These are phyloP conservation scores for Lomentospora prolificans DNA, from an alignment of 2,329 filamentous ascomycete genomes.

Conservation along the genomic window DNA sequence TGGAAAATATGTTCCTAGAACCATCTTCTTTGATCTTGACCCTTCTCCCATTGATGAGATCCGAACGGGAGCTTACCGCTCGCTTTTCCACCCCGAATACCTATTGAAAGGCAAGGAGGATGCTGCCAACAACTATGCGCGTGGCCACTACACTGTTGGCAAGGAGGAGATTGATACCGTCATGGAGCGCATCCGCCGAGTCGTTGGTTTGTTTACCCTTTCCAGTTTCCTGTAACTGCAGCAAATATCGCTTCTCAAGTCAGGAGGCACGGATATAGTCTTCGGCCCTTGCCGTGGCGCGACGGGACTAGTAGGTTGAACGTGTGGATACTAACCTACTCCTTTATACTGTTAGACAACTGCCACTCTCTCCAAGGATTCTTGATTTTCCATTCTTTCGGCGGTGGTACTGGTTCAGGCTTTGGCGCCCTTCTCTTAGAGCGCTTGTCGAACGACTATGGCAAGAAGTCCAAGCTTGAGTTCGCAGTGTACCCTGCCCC, in stretches of 20 bases:
- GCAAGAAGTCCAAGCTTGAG: slow-evolving; percentile 70
- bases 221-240: neutral
- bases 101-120: slow-evolving; percentile 67
- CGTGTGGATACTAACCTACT: neutral
- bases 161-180: slow-evolving; percentile 67
- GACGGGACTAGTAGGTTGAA: too few species aligned
- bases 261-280: too few species aligned
- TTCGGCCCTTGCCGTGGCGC: too few species aligned
- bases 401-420: slow-evolving; percentile 62
- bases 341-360: slow-evolving; percentile 42
- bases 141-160: slow-evolving; percentile 67
- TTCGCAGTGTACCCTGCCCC: slow-evolving; percentile 64
- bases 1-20: slow-evolving; percentile 63
- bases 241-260: too few species aligned
- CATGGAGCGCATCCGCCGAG: slow-evolving; percentile 59
- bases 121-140: slow-evolving; percentile 69
- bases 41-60: slow-evolving; percentile 67
- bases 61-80: slow-evolving; percentile 56
- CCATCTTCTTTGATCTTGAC: slow-evolving; percentile 64
- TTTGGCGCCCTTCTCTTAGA: slow-evolving; percentile 64
- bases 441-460: slow-evolving; percentile 63
- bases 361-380: slow-evolving; percentile 65
- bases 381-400: slow-evolving; percentile 67
- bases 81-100: slow-evolving; percentile 64
- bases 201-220: slow-evolving; percentile 43